A percentile compares a stretch with the other conserved stretches of the same genome.
phyloP scores from a whole-genome alignment of 2,329 filamentous ascomycete genomes.

The Ceratocystis alfenasii region DNA sequence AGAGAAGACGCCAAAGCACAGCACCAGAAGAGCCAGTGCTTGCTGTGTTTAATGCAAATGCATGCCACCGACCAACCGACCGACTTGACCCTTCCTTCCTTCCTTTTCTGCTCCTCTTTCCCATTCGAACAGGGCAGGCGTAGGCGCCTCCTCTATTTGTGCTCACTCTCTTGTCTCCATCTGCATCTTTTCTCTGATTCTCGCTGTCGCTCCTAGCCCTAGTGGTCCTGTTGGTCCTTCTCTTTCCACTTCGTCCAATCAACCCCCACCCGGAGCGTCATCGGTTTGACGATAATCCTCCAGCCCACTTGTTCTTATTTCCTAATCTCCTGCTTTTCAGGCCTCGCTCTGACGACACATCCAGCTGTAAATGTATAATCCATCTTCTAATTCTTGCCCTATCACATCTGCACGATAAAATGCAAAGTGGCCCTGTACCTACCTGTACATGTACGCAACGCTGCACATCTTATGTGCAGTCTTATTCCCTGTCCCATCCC shows the following conservation, averaged over 20 bases:
- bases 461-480: background rate
- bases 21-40: background rate
- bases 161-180: background rate
- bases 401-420: background rate
- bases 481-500: background rate
- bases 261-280: conserved; percentile 2
- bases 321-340: background rate
- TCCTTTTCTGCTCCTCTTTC: background rate
- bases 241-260: background rate
- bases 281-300: background rate
- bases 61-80: background rate
- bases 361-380: background rate
- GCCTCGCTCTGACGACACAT: background rate
- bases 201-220: background rate
- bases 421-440: background rate
- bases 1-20: background rate
- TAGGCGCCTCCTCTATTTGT: conserved; percentile 15
- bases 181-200: background rate
- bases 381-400: background rate
- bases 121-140: conserved; percentile 17
- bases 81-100: background rate
- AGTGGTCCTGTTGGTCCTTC: background rate
- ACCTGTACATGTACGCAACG: background rate
- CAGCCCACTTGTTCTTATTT: background rate
- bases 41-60: background rate